These are phyloP conservation scores for Trichoderma sp. DNA, from an alignment of 2,329 filamentous ascomycete species.

Conservation along the genomic window DNA sequence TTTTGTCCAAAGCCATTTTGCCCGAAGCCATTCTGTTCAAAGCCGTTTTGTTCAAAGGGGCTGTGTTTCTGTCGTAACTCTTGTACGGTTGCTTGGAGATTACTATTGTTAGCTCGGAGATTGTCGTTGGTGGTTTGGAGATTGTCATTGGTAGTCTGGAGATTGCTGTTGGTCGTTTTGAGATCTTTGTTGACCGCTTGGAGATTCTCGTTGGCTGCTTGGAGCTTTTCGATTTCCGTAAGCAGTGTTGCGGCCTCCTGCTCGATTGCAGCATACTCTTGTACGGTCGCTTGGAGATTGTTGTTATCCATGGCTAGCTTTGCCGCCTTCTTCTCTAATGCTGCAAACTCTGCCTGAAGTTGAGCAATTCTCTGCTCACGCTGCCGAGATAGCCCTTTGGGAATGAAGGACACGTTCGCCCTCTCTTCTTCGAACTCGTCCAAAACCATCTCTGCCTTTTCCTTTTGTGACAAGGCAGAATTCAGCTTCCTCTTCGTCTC, in stretches of 20 bases:
- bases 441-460: slow-evolving; percentile 57
- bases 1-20: background rate
- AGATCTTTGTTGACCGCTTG: slow-evolving; percentile 23
- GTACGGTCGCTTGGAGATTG: slow-evolving; percentile 17
- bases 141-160: background rate
- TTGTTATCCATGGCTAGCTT: slow-evolving; percentile 34
- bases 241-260: slow-evolving; percentile 49
- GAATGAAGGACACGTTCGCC: slow-evolving; percentile 74
- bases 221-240: slow-evolving; percentile 46
- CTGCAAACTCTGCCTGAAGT: slow-evolving; percentile 65
- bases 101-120: background rate
- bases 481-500: slow-evolving; percentile 55
- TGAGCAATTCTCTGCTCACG: slow-evolving; percentile 68
- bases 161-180: background rate
- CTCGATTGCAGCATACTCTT: slow-evolving; percentile 52
- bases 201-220: slow-evolving; percentile 44
- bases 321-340: slow-evolving; percentile 19
- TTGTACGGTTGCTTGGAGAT: background rate
- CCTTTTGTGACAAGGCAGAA: slow-evolving; percentile 53
- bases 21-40: background rate
- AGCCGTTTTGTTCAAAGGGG: background rate
- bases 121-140: background rate
- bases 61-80: slow-evolving; percentile 20
- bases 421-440: slow-evolving; percentile 73
- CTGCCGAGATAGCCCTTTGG: slow-evolving; percentile 71